Conservation (phyloP, 2,329 filamentous ascomycete genomes). For the Phaeosphaeriaceae sp. region DNA sequence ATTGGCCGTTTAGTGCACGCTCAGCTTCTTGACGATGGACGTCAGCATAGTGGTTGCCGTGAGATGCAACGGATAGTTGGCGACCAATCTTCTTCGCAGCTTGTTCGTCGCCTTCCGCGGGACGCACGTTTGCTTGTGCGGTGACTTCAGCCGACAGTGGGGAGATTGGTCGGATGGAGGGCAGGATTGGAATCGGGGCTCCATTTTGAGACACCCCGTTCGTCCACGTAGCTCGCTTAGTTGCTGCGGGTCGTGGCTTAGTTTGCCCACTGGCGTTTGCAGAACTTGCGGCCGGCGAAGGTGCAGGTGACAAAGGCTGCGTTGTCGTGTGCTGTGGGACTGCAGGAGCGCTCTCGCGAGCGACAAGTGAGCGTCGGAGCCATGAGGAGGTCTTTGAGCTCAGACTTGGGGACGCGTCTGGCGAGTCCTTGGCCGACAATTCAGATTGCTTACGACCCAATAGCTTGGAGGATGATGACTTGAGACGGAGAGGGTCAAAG, state of each 20-base stretch:
- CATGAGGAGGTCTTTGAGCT: conserved; percentile 85
- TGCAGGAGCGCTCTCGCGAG: conserved; percentile 72
- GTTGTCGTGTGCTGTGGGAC: conserved; percentile 54
- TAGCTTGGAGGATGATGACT: conserved; percentile 83
- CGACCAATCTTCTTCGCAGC: conserved; percentile 89
- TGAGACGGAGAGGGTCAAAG: conserved; percentile 89
- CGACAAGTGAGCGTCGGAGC: conserved; percentile 95
- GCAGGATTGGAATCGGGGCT: conserved; percentile 93
- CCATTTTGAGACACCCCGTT: conserved; percentile 77
- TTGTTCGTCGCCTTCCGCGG: conserved; percentile 67
- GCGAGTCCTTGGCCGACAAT: conserved; percentile 66
- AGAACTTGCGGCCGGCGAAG: conserved; percentile 52
- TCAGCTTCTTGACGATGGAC: conserved; percentile 90
- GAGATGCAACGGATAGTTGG: conserved; percentile 90
- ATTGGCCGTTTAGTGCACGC: conserved; percentile 83
- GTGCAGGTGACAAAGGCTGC: conserved; percentile 52
- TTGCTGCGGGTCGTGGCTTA: conserved; percentile 65
- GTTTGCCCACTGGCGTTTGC: conserved; percentile 52
- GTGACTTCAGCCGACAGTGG: conserved; percentile 94
- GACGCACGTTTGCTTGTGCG: conserved; percentile 79
- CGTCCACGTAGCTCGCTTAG: conserved; percentile 92
- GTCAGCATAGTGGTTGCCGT: conserved; percentile 91
- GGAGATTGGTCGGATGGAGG: conserved; percentile 92
- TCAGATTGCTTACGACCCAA: conserved; percentile 91
- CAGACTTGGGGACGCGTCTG: conserved; percentile 65